Evolutionary conservation across 202 grass and related monocot species (phyloP).

Genomic region (Elaeis oleifera): DNA sequence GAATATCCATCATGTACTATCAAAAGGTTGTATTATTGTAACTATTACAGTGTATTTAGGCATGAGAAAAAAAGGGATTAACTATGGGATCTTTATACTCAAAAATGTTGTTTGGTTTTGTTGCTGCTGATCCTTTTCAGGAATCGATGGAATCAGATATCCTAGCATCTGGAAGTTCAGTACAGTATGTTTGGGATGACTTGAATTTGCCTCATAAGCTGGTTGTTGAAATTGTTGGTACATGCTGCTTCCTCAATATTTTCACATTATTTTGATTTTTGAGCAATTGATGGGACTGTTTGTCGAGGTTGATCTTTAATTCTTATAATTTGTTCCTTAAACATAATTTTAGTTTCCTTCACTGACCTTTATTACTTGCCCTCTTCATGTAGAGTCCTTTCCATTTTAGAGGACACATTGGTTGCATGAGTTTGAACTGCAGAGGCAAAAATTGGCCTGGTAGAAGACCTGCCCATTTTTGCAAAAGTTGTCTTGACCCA

Average conservation of each 20-base stretch:
- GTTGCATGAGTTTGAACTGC: no score
- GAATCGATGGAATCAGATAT: conserved; percentile 61
- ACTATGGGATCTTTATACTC: no score
- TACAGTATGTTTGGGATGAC: conserved; percentile 77
- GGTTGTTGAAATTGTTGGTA: conserved; percentile 64
- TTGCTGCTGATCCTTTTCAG: conserved; percentile 34
- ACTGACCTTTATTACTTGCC: conserved; percentile 14
- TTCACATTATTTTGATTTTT: background rate
- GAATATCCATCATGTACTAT: conserved; percentile 65
- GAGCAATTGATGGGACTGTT: no score
- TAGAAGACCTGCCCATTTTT: no score
- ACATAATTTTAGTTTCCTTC: no score
- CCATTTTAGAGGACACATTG: no score
- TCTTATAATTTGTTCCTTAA: no score
- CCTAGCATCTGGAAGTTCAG: conserved; percentile 45
- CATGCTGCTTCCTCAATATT: conserved; percentile 19
- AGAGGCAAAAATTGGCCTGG: no score
- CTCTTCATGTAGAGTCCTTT: no score
- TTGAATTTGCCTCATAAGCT: conserved; percentile 68
- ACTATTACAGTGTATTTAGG: background rate
- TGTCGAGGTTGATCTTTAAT: no score
- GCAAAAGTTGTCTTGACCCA: no score
- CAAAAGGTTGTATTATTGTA: conserved; percentile 53
- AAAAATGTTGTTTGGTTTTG: conserved; percentile 11
- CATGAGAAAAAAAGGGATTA: no score